Evolutionary conservation across 2,329 filamentous ascomycete species (phyloP).

Genomic region (Calonectria ilicicola): DNA sequence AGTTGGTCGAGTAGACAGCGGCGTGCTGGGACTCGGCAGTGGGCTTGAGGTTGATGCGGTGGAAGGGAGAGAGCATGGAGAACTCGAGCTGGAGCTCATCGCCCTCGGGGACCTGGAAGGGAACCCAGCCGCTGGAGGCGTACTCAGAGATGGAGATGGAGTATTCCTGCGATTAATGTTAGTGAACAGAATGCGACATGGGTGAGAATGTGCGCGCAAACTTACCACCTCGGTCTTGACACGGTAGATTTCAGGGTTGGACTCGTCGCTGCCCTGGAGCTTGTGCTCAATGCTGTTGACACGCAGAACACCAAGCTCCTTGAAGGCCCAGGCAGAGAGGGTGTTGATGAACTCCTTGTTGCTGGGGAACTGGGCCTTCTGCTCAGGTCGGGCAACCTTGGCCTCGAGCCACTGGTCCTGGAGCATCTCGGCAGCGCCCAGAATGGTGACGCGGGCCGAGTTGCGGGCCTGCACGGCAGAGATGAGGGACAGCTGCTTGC

Average conservation of each 20-base stretch:
- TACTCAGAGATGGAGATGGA: slow-evolving; percentile 92
- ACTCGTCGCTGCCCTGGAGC: slow-evolving; percentile 64
- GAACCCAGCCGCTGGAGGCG: slow-evolving; percentile 76
- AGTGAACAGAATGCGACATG: not conserved
- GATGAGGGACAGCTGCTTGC: slow-evolving; percentile 86
- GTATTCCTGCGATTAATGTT: slow-evolving; percentile 71
- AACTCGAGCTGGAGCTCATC: slow-evolving; percentile 95
- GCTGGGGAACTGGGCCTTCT: slow-evolving; percentile 69
- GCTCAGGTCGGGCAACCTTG: slow-evolving; percentile 73
- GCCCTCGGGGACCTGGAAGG: slow-evolving; percentile 76
- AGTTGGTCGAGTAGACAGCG: slow-evolving; percentile 79
- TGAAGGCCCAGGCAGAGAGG: slow-evolving; percentile 94
- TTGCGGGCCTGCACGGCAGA: slow-evolving; percentile 92
- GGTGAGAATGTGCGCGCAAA: slow-evolving; percentile 43
- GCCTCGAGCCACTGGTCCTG: slow-evolving; percentile 91
- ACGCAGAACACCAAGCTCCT: slow-evolving; percentile 90
- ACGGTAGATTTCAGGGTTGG: slow-evolving; percentile 90
- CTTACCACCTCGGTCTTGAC: slow-evolving; percentile 97
- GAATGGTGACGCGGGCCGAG: slow-evolving; percentile 86
- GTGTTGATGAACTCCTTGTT: slow-evolving; percentile 90
- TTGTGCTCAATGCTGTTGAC: slow-evolving; percentile 88
- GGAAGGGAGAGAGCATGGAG: slow-evolving; percentile 98
- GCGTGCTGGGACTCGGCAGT: slow-evolving; percentile 71
- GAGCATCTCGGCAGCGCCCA: slow-evolving; percentile 89
- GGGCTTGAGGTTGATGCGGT: slow-evolving; percentile 81